Evolutionary conservation across 116 monocot species (phyloP).

Genomic region (Posidonia oceanica): DNA sequence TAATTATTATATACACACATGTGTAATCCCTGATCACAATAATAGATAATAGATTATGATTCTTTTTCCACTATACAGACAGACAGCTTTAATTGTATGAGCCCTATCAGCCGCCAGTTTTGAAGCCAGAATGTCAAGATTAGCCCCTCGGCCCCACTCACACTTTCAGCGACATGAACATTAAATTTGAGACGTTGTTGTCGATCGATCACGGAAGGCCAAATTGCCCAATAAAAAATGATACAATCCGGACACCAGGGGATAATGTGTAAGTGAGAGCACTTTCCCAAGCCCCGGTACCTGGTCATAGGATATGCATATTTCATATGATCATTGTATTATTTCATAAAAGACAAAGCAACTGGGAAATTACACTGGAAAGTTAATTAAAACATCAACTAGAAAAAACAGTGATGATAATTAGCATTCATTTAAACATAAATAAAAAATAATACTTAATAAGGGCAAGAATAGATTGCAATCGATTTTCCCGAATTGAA

Average conservation of each 20-base stretch:
- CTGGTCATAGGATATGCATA: conserved; percentile 14
- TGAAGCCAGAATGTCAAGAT: conserved; percentile 56
- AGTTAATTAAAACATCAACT: too few relatives aligned
- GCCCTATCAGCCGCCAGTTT: conserved; percentile 46
- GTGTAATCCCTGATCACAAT: too few relatives aligned
- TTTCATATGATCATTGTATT: too few relatives aligned
- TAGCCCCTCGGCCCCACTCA: conserved; percentile 84
- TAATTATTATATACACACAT: too few relatives aligned
- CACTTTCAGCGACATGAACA: conserved; percentile 91
- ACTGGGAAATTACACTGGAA: too few relatives aligned
- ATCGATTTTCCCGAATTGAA: too few relatives aligned
- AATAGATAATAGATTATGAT: too few relatives aligned
- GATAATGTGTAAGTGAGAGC: conserved; percentile 90
- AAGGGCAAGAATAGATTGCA: too few relatives aligned
- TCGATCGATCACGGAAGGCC: conserved; percentile 88
- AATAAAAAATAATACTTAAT: too few relatives aligned
- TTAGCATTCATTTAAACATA: too few relatives aligned
- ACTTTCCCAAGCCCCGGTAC: conserved; percentile 98
- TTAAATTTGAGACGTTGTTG: conserved; percentile 81
- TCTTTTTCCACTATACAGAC: too few relatives aligned
- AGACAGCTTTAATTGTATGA: conserved; percentile 77
- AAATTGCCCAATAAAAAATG: conserved; percentile 82
- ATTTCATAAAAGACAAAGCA: not conserved
- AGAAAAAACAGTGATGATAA: too few relatives aligned
- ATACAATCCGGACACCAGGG: conserved; percentile 69